A percentile compares a stretch with the other conserved stretches of the same genome.
These are phyloP conservation scores for Aspergillus melleus DNA, from an alignment of 2,329 filamentous ascomycete genomes.

Conservation along the genomic window DNA sequence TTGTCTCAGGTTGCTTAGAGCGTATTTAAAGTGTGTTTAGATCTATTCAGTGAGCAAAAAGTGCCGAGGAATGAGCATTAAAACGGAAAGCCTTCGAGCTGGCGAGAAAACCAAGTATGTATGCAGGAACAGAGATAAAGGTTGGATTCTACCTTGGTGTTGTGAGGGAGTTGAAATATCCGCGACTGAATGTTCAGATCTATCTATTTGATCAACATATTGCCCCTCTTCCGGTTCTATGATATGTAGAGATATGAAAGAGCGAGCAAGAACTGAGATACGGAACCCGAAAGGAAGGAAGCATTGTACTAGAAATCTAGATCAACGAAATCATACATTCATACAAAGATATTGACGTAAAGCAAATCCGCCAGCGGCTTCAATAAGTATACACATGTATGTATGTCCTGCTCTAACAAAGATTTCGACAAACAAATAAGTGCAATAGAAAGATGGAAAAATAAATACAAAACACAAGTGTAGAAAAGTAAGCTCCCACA, in stretches of 20 bases:
- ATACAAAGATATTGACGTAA: conserved; percentile 3
- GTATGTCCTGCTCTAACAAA: conserved; percentile 3
- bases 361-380: conserved; percentile 6
- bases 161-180: too few relatives aligned
- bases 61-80: too few relatives aligned
- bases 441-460: conserved; percentile 12
- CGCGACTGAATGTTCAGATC: background rate
- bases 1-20: too few relatives aligned
- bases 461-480: conserved; percentile 11
- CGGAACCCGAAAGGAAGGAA: too few relatives aligned
- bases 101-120: too few relatives aligned
- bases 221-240: too few relatives aligned
- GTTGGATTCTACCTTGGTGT: too few relatives aligned
- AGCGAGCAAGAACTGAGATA: background rate
- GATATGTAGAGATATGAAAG: background rate
- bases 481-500: conserved; percentile 11
- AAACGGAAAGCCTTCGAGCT: too few relatives aligned
- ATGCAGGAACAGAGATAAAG: too few relatives aligned
- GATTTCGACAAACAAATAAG: conserved; percentile 6
- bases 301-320: background rate
- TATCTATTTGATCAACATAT: too few relatives aligned
- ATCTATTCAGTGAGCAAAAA: too few relatives aligned
- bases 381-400: background rate
- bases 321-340: conserved; percentile 3
- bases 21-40: too few relatives aligned